These are phyloP conservation scores for Casuarina equisetifolia DNA, from an alignment of 306 rosid genomes.

Conservation along the genomic window DNA sequence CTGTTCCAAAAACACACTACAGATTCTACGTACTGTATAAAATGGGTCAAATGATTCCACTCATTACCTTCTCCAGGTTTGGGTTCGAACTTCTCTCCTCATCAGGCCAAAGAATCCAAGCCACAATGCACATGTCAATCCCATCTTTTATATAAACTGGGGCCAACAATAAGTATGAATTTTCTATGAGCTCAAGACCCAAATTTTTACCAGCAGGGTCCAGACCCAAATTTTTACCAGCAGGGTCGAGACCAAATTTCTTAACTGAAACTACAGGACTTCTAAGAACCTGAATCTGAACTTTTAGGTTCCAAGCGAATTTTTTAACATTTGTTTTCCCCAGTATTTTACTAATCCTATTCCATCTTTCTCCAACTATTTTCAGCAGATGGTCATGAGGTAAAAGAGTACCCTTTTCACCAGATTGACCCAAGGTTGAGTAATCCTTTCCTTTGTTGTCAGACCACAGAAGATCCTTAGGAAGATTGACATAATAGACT, in stretches of 20 bases:
- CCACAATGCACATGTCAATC: slow-evolving; percentile 70
- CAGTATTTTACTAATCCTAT: slow-evolving; percentile 63
- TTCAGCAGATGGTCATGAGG: slow-evolving; percentile 49
- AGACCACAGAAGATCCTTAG: slow-evolving; percentile 73
- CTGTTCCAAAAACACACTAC: background rate
- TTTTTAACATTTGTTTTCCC: slow-evolving; percentile 61
- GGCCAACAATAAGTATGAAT: slow-evolving; percentile 58
- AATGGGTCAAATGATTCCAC: slow-evolving; percentile 9
- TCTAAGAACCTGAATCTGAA: slow-evolving; percentile 81
- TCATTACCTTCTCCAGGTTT: slow-evolving; percentile 85
- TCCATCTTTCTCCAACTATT: slow-evolving; percentile 66
- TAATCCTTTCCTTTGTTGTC: slow-evolving; percentile 40
- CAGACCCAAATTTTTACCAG: slow-evolving; percentile 64
- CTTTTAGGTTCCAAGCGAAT: slow-evolving; percentile 85
- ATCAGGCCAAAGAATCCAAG: slow-evolving; percentile 99
- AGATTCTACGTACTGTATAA: background rate
- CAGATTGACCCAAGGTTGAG: slow-evolving; percentile 37
- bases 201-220: slow-evolving; percentile 45
- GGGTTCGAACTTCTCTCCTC: slow-evolving; percentile 87
- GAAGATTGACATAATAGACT: slow-evolving; percentile 79
- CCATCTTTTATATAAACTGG: slow-evolving; percentile 54
- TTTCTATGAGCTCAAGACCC: slow-evolving; percentile 60
- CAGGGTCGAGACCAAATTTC: slow-evolving; percentile 60
- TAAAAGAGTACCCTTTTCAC: slow-evolving; percentile 42
- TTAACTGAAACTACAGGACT: slow-evolving; percentile 70